phyloP scores from a whole-genome alignment of 2,329 filamentous ascomycete genomes.

The Dothideomycetes sp. region DNA sequence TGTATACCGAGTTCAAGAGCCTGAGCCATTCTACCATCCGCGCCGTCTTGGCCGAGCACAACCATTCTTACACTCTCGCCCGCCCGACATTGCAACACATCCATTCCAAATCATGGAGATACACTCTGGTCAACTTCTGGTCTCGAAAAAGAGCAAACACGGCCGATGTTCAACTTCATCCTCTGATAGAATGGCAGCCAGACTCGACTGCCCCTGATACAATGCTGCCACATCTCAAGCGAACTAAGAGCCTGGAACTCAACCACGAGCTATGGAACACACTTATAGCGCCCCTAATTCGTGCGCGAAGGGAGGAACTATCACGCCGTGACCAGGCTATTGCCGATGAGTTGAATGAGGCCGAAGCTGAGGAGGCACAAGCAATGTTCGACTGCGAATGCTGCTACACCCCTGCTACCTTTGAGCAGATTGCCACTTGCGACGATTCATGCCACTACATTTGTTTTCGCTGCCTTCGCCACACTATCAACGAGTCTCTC shows the following conservation, averaged over 20 bases:
- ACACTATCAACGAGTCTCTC: constrained; percentile 72
- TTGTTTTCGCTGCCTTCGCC: constrained; percentile 72
- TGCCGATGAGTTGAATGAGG: constrained; percentile 36
- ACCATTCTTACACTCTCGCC: constrained; percentile 66
- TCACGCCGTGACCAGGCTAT: constrained; percentile 27
- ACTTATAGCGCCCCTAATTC: constrained; percentile 31
- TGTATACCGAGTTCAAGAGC: constrained; percentile 66
- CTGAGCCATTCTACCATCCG: constrained; percentile 63
- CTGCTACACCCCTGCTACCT: constrained; percentile 60
- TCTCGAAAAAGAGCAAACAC: constrained; percentile 49
- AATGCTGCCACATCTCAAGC: constrained; percentile 49
- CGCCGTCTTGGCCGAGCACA: constrained; percentile 69
- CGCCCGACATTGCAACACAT: constrained; percentile 58
- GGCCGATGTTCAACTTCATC: constrained; percentile 48
- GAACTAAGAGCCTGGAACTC: constrained; percentile 50
- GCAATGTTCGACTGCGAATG: constrained; percentile 61
- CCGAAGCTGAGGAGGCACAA: constrained; percentile 34
- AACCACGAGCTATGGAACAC: constrained; percentile 38
- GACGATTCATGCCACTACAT: constrained; percentile 58
- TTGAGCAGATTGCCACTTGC: constrained; percentile 68
- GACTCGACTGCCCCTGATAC: constrained; percentile 37
- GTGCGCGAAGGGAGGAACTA: constrained; percentile 26
- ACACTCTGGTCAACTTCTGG: constrained; percentile 61
- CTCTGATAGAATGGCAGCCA: constrained; percentile 52
- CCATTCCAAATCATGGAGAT: constrained; percentile 66